Evolutionary conservation across 2,329 filamentous ascomycete genomes (phyloP), one percentile per base, ranked within the genome.

Genomic region (Tolypocladium cylindrosporum): DNA sequence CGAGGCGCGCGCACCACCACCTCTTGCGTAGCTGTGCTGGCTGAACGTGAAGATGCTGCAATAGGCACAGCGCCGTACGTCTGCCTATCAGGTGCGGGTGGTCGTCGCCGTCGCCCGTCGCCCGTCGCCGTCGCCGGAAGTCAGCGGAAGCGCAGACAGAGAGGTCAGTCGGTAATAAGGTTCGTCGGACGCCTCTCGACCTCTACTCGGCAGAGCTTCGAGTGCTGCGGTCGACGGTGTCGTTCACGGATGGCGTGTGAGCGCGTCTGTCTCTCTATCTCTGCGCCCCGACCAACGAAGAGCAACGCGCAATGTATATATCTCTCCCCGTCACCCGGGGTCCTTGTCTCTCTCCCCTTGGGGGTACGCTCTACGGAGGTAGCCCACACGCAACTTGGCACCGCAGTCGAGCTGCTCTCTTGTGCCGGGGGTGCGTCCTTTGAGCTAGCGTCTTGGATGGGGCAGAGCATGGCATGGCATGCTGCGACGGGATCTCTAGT

Each of bases 271-370:
- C 45, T 14, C 10, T 48, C 43, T 19, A 31, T 48, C 43, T 52
- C 58, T 45, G 58, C 55, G 58, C 55, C 45, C 57, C 58, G 52
- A 40, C 52, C n/a, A 36, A 40, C 36, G 4, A n/a, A 27, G 36
- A 54, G 52, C 52, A 54, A 57, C 56, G 55, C 56, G 58, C 60
- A 60, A 60, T 60, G 57, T 59, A 61, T 59, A 61, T 57, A 60
- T 61, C 59, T 59, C 27, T 57, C 37, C 56, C 55, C 58, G 40
- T 59, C 57, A 39, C 56, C 48, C 37, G 55, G 40, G 51, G 58
- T 55, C 34, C 54, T 55, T 31, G 54, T 36, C 39, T 55, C 39
- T 14, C 37, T 42, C 54, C 40, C 54, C 24, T 45, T 27, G 40
- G 7, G 54, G 54, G 54, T 43, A 43, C 53, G 5, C 21, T 24